Evolutionary conservation across 768 basidiomycete genomes (phyloP), one percentile per base, ranked within the genome.

Genomic region (Russula virescens): DNA sequence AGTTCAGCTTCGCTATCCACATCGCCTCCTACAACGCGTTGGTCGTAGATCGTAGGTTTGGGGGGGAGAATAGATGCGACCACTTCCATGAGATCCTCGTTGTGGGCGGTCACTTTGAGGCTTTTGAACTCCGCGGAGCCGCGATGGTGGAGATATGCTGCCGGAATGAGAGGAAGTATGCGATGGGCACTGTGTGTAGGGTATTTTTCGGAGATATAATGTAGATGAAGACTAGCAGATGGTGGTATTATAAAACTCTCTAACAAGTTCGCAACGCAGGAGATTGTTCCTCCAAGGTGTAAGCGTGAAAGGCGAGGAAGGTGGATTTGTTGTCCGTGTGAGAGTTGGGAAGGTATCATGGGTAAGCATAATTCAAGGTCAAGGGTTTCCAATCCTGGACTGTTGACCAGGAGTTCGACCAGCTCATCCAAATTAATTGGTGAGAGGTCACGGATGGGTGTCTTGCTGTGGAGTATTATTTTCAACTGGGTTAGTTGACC

Each of bases 301-400:
- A 63, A 34, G 5, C 45, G 35, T 11, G 55, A 47, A 58, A 63
- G 62, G 7, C 11, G 42, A 16, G 62, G 56, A 42, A 63, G 62
- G 46, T 21, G 35, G 25, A 63, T 38, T 21, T 19, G 38, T 42
- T 28, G 56, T 18, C 8, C 35, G 5, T 3, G 16, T 11, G 45
- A 11, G 9, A 5, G 18, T 23, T 58, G 34, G 35, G 45, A 18
- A 47, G 23, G 56, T 7, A n/a, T 19, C 19, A n/a, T 1, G 23
- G 55, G 55, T 42, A 63, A 47, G 46, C 62, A 63, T 21, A 5
- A 34, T 10, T 54, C 51, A 7, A 63, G 51, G 18, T n/a, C 45
- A 31, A 58, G 56, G 7, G 11, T 19, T 34, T 63, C 45, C 55
- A 63, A 47, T 13, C 7, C 35, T 8, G 62, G 50, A 28, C 43